Evolutionary conservation across 1,284 basidiomycete species (phyloP).

Genomic region (Boletus mariae): DNA sequence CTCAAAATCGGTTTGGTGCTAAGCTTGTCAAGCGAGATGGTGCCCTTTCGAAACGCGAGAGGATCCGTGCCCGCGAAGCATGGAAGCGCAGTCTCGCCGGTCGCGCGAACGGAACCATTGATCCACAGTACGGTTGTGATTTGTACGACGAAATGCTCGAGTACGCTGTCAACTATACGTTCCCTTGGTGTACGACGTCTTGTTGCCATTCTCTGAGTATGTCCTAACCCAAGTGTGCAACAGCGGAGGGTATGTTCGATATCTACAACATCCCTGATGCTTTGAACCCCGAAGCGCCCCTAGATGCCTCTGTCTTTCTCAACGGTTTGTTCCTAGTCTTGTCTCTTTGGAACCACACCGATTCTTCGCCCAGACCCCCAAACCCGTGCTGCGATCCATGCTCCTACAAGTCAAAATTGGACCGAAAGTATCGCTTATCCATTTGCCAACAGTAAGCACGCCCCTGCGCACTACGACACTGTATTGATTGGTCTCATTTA

Average conservation of each 20-base stretch:
- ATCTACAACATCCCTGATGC: constrained; percentile 56
- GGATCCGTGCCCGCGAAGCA: constrained; percentile 19
- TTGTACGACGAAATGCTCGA: constrained; percentile 52
- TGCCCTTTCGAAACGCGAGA: constrained; percentile 18
- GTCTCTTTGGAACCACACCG: neutral
- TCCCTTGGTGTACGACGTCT: constrained; percentile 57
- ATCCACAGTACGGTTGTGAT: constrained; percentile 61
- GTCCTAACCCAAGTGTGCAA: neutral
- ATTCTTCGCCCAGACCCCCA: constrained; percentile 41
- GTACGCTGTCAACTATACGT: constrained; percentile 59
- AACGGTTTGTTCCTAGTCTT: constrained; percentile 44
- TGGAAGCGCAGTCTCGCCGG: constrained; percentile 46
- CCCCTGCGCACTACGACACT: constrained; percentile 1
- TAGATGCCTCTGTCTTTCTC: constrained; percentile 52
- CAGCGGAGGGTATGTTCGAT: constrained; percentile 44
- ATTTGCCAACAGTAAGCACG: constrained; percentile 42
- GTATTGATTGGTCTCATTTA: constrained; percentile 1
- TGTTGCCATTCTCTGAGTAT: neutral
- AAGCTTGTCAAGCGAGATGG: constrained; percentile 19
- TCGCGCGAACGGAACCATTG: constrained; percentile 48
- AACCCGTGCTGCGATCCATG: constrained; percentile 60
- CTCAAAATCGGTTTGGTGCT: constrained; percentile 16
- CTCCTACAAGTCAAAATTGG: constrained; percentile 65
- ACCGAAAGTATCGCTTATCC: constrained; percentile 41
- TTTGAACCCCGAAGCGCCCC: constrained; percentile 42